These are phyloP conservation scores for Malassezia sp. DNA, from an alignment of 1,284 basidiomycete species.

Conservation along the genomic window DNA sequence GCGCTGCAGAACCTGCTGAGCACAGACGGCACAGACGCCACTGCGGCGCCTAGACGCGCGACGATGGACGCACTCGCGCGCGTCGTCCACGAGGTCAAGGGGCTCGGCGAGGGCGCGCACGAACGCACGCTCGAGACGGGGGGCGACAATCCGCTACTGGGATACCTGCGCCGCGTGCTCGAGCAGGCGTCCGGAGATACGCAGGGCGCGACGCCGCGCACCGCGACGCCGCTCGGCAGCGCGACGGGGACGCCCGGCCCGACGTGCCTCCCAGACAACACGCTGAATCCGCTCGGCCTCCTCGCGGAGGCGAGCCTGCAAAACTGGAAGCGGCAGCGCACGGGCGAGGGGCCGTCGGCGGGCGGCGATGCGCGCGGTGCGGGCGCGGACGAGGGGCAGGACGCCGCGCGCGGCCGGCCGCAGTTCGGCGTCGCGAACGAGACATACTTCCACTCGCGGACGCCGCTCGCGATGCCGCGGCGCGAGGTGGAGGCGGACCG, in stretches of 20 bases:
- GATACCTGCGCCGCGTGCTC: too few relatives aligned
- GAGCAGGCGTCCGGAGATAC: too few relatives aligned
- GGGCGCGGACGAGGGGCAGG: too few relatives aligned
- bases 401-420: not conserved
- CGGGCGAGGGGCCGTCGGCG: conserved; percentile 12
- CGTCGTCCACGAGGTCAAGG: not conserved
- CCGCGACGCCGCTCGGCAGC: not conserved
- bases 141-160: not conserved
- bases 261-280: conserved; percentile 49
- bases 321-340: conserved; percentile 28
- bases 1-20: not conserved
- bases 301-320: conserved; percentile 44
- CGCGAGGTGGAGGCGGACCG: conserved; percentile 76
- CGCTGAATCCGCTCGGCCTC: conserved; percentile 45
- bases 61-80: not conserved
- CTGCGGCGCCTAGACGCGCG: not conserved
- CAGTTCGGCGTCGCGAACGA: conserved; percentile 70
- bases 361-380: conserved; percentile 18
- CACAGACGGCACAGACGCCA: not conserved
- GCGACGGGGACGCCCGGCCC: conserved; percentile 50
- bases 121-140: conserved; percentile 2
- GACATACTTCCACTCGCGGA: conserved; percentile 67
- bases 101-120: not conserved
- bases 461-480: conserved; percentile 53
- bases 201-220: not conserved